phyloP scores from a whole-genome alignment of 257 asterid species.

The Mitragyna speciosa region DNA sequence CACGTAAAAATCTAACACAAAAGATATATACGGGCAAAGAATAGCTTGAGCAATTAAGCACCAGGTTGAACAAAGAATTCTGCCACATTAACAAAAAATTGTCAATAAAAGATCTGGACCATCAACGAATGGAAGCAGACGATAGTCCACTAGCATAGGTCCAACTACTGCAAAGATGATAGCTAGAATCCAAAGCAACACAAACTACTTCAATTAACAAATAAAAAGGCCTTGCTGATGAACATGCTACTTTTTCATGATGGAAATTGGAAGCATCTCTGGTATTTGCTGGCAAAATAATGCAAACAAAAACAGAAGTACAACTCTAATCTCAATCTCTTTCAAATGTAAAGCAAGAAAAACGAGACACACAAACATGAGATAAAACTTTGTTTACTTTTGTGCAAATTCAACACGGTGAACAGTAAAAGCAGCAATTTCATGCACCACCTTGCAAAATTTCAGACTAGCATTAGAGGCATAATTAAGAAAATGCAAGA shows the following conservation, averaged over 20 bases:
- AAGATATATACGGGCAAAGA: not conserved
- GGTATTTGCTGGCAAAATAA: not conserved
- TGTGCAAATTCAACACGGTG: not conserved
- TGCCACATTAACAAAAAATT: not conserved
- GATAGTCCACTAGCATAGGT: not conserved
- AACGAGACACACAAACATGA: not conserved
- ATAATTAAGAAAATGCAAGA: slow-evolving; percentile 7
- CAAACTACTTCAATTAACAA: not conserved
- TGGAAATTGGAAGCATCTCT: not conserved
- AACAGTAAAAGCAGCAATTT: not conserved
- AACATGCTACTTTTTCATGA: not conserved
- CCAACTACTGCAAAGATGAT: not conserved
- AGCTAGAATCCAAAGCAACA: not conserved
- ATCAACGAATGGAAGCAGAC: not conserved
- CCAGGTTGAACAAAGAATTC: not conserved
- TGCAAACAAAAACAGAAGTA: not conserved
- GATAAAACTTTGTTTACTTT: not conserved
- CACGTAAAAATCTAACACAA: not conserved
- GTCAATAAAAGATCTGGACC: not conserved
- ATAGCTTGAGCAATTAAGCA: not conserved
- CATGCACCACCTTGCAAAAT: not conserved
- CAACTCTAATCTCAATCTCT: not conserved
- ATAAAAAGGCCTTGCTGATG: not conserved
- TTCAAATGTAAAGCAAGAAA: not conserved
- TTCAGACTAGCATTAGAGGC: slow-evolving; percentile 5